These are phyloP conservation scores for Daldinia decipiens DNA, from an alignment of 495 filamentous ascomycete species.

Conservation along the genomic window DNA sequence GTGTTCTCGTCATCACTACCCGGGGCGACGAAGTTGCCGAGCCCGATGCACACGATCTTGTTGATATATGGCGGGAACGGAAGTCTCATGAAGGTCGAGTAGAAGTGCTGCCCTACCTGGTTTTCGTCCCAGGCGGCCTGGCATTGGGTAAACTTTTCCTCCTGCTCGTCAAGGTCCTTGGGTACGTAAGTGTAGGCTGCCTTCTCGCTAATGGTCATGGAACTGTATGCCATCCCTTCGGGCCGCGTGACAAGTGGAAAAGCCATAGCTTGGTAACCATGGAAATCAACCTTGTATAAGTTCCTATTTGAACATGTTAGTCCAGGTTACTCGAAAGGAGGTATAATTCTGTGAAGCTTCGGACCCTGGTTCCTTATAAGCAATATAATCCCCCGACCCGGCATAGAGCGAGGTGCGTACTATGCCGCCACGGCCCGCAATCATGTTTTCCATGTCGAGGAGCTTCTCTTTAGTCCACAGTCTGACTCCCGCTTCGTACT, in stretches of 20 bases:
- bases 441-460: constrained; percentile 8
- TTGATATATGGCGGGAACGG: constrained; percentile 28
- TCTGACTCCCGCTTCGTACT: constrained; percentile 23
- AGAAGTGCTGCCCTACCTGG: constrained; percentile 20
- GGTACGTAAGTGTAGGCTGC: constrained; percentile 7
- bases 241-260: constrained; percentile 14
- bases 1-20: neutral
- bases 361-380: constrained; percentile 7
- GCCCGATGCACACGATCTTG: constrained; percentile 37
- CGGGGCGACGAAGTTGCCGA: constrained; percentile 30
- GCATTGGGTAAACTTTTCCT: constrained; percentile 5
- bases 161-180: neutral
- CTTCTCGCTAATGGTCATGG: constrained; percentile 18
- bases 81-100: constrained; percentile 30
- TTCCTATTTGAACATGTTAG: constrained; percentile 11
- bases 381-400: neutral
- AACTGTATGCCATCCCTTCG: constrained; percentile 18
- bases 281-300: constrained; percentile 26
- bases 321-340: neutral
- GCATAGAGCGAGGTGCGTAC: constrained; percentile 10
- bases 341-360: neutral
- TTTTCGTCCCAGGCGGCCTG: constrained; percentile 7
- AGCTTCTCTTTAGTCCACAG: constrained; percentile 33
- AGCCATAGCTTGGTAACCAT: constrained; percentile 28
- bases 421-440: neutral